These are phyloP conservation scores for Xylariaceae sp. DNA, from an alignment of 2,329 filamentous ascomycete genomes.

Conservation along the genomic window DNA sequence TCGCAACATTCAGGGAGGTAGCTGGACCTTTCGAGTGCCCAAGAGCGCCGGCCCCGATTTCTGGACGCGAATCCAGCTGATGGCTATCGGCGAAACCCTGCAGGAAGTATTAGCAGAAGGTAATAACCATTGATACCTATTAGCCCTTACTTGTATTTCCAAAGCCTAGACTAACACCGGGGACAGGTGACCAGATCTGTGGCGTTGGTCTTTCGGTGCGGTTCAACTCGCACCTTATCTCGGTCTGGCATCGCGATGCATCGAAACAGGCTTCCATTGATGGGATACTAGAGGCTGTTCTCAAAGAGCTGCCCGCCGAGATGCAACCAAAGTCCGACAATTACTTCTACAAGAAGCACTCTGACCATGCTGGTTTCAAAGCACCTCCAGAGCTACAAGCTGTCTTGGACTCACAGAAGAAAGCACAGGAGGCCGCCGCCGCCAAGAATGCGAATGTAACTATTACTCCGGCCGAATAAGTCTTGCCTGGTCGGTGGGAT, in stretches of 20 bases:
- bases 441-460: slow-evolving; percentile 40
- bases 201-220: slow-evolving; percentile 87
- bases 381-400: slow-evolving; percentile 65
- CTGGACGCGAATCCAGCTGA: slow-evolving; percentile 81
- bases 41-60: slow-evolving; percentile 76
- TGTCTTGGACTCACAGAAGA: slow-evolving; percentile 63
- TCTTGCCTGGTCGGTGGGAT: neutral
- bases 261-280: slow-evolving; percentile 81
- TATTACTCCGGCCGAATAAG: slow-evolving; percentile 31
- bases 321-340: slow-evolving; percentile 73
- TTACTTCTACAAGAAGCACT: slow-evolving; percentile 89
- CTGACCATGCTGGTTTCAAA: slow-evolving; percentile 84
- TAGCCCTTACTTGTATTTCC: neutral
- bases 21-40: slow-evolving; percentile 90
- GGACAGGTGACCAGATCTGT: slow-evolving; percentile 81
- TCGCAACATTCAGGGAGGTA: slow-evolving; percentile 83
- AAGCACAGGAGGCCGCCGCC: slow-evolving; percentile 49
- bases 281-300: slow-evolving; percentile 73
- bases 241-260: slow-evolving; percentile 91
- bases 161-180: slow-evolving; percentile 2
- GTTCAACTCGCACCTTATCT: slow-evolving; percentile 87
- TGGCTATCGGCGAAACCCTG: slow-evolving; percentile 83
- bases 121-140: slow-evolving; percentile 43
- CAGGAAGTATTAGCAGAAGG: slow-evolving; percentile 75
- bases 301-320: slow-evolving; percentile 75